Evolutionary conservation across 176 grass and related monocot species (phyloP).

Genomic region (Oryza meridionalis): DNA sequence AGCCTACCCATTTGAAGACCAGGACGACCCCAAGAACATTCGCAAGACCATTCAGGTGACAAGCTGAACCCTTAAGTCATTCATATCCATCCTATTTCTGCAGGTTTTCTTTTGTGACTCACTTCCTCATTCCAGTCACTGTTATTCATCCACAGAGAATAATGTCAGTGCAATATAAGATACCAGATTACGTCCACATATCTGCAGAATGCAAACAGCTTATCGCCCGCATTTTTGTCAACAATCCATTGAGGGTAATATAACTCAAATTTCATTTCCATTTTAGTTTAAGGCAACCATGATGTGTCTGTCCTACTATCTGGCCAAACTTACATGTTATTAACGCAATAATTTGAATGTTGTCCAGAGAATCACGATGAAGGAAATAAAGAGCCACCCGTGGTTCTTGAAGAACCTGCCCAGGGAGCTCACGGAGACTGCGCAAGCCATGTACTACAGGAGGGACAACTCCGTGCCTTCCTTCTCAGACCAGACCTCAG

Average conservation of each 20-base stretch:
- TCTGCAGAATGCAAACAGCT: constrained; percentile 78
- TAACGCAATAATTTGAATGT: constrained; percentile 24
- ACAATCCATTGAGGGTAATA: constrained; percentile 72
- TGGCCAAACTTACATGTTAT: not conserved
- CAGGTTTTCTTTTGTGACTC: constrained; percentile 5
- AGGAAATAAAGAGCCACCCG: constrained; percentile 91
- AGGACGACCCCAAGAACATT: constrained; percentile 91
- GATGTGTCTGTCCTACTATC: not conserved
- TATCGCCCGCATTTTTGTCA: constrained; percentile 75
- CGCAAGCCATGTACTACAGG: constrained; percentile 77
- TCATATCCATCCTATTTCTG: not conserved
- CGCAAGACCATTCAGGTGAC: constrained; percentile 88
- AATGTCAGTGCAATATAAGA: constrained; percentile 82
- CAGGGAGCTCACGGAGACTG: constrained; percentile 78
- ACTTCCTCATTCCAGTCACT: constrained; percentile 30
- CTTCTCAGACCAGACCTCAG: constrained; percentile 72
- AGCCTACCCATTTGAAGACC: constrained; percentile 95
- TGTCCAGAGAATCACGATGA: constrained; percentile 90
- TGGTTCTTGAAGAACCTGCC: constrained; percentile 98
- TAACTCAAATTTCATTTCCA: not conserved
- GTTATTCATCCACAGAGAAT: constrained; percentile 61
- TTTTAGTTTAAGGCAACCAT: not conserved
- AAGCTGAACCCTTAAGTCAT: not conserved
- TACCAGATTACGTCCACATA: constrained; percentile 90
- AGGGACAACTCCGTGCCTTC: constrained; percentile 74